Percentiles rank a stretch among this genome's conserved stretches.
These are phyloP conservation scores for Leptographium galeiforme DNA, from an alignment of 2,329 filamentous ascomycete species.

Conservation along the genomic window DNA sequence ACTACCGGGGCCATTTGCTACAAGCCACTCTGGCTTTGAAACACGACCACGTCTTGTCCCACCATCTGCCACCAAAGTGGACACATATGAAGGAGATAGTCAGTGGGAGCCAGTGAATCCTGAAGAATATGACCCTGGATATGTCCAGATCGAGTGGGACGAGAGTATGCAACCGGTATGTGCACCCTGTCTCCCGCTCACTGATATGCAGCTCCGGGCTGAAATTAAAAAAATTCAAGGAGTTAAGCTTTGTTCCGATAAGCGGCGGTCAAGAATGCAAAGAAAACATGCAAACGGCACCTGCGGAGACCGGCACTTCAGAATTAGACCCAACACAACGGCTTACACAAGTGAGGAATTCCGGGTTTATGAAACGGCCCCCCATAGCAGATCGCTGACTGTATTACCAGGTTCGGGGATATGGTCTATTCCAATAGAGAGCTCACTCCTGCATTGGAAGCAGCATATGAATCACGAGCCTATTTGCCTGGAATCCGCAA, in stretches of 20 bases:
- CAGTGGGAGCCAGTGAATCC: slow-evolving; percentile 56
- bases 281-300: slow-evolving; percentile 4
- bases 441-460: too few relatives aligned
- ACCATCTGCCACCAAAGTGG: slow-evolving; percentile 44
- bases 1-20: slow-evolving; percentile 19
- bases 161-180: slow-evolving; percentile 47
- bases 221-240: slow-evolving; percentile 1
- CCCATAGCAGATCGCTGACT: slow-evolving; percentile 13
- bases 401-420: slow-evolving; percentile 16
- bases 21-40: slow-evolving; percentile 19
- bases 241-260: slow-evolving; percentile 23
- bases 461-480: not conserved
- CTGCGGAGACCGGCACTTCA: slow-evolving; percentile 12
- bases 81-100: slow-evolving; percentile 57
- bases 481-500: not conserved
- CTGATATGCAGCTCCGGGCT: not conserved
- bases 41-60: slow-evolving; percentile 21
- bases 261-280: slow-evolving; percentile 22
- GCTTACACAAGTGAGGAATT: slow-evolving; percentile 45
- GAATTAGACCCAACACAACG: slow-evolving; percentile 60
- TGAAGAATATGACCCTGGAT: slow-evolving; percentile 49
- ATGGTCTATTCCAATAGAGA: slow-evolving; percentile 18
- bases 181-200: slow-evolving; percentile 15
- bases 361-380: too few relatives aligned
- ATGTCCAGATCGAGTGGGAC: slow-evolving; percentile 62